Evolutionary conservation across 495 filamentous ascomycete genomes (phyloP), one percentile per base, ranked within the genome.

Genomic region (Darksidea phi): DNA sequence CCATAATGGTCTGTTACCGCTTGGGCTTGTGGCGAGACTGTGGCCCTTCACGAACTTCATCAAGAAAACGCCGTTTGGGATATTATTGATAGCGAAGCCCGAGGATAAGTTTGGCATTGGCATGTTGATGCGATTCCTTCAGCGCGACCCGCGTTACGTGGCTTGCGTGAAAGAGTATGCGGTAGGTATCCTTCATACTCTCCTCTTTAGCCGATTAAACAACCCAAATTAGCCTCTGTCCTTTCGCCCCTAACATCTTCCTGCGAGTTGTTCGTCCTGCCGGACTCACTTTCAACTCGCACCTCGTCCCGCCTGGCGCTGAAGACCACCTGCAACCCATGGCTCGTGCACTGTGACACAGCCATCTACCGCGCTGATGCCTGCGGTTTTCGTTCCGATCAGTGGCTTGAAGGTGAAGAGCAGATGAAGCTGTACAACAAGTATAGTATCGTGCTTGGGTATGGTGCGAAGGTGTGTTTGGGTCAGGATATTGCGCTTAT

Each of bases 301-400:
- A 74, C 23, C 76, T 73, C 25, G 76, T 82, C 0, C 86, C 85
- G 0, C 79, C 74, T 17, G 84, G 84, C 4, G 85, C 81, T 0
- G 79, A 82, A 60, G n/a, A 76, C 89, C 15, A 78, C 77, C 0
- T 77, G 75, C 18, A 85, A 84, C 57, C 75, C 81, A 0, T 83
- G 75, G 64, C 66, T 82, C 8, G 71, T 84, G 54, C 78, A 84
- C 36, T 76, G 78, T 12, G 79, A 84, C 54, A 63, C 59, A 54
- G 69, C 62, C 10, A 57, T 85, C 6, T 85, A 83, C 62, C 82
- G 83, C 0, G 66, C 76, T 1, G 78, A 85, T 36, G 75, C 72
- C 1, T 66, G 63, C 0, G 57, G 58, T 1, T 80, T 78, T 57
- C 63, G 71, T 20, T 75, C 77, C 0, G 71, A 73, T 56, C 57